Evolutionary conservation across 1,284 basidiomycete species (phyloP), one percentile per base, ranked within the genome.

Genomic region (Cryptococcus sp.): DNA sequence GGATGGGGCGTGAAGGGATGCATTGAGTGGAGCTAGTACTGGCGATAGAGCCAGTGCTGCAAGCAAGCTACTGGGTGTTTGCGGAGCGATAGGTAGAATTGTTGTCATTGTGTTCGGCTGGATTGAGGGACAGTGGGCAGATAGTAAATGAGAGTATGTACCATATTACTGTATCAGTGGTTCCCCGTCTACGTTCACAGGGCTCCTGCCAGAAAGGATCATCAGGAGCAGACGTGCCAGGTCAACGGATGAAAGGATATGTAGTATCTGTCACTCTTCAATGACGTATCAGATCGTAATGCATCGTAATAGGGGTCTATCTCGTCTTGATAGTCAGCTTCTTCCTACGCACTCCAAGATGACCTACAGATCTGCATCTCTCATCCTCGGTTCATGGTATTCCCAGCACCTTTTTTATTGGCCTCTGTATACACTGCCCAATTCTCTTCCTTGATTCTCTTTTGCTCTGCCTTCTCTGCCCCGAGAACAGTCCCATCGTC

Each of bases 351-450:
- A n/a, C n/a, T n/a, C n/a, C n/a, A n/a, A n/a, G n/a, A n/a, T n/a
- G n/a, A n/a, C n/a, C n/a, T n/a, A n/a, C n/a, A n/a, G n/a, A n/a
- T n/a, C n/a, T n/a, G n/a, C 21, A 40, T 24, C 11, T 37, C 24
- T 41, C 50, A 93, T 52, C 92, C 92, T 51, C 90, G 81, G 72
- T 96, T 97, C 88, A 94, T 92, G 2, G 87, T 93, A 70, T 97
- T 97, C 3, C 93, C 93, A 16, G 85, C 85, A 0, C 92, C 93
- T 62, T 80, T 83, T 10, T 84, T 83, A 72, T 93, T 84, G 18
- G 78, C 80, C 53, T 93, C 91, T 7, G 87, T 89, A 64, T 82
- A 94, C 54, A 75, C 76, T 11, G 89, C 88, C 91, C 91, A 94
- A 23, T 83, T 83, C 69, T 93, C 91, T 56, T 91, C 87, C 69